Evolutionary conservation across 1,139 yeast species (phyloP).

Genomic region (Pichia kudriavzevii): DNA sequence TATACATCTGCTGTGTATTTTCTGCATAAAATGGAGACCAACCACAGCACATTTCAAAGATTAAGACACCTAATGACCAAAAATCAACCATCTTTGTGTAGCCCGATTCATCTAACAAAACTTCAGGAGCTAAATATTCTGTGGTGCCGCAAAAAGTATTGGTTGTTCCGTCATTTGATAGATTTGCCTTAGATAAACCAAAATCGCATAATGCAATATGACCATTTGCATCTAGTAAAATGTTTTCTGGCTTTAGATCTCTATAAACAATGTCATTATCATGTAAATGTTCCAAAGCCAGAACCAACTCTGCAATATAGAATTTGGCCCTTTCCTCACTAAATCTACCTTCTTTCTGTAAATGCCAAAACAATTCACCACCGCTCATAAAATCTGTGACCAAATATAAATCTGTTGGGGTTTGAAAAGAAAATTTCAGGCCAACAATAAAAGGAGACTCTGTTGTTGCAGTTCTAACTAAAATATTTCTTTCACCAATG

Average conservation of each 20-base stretch:
- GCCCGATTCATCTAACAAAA: conserved; percentile 72
- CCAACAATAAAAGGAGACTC: conserved; percentile 91
- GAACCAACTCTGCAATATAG: conserved; percentile 88
- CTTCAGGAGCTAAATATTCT: conserved; percentile 80
- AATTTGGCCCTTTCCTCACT: conserved; percentile 89
- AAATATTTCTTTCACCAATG: conserved; percentile 89
- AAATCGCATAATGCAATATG: conserved; percentile 95
- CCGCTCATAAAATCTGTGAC: conserved; percentile 98
- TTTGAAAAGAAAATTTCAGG: conserved; percentile 89
- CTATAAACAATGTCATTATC: conserved; percentile 90
- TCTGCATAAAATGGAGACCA: conserved; percentile 99
- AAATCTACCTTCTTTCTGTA: conserved; percentile 92
- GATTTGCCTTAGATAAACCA: conserved; percentile 89
- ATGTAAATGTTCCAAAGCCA: conserved; percentile 88
- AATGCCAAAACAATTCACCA: conserved; percentile 95
- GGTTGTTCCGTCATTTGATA: conserved; percentile 82
- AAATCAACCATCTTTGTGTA: conserved; percentile 84
- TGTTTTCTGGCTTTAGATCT: conserved; percentile 92
- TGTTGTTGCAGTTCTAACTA: conserved; percentile 78
- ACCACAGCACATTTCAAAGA: conserved; percentile 92
- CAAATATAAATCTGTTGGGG: conserved; percentile 81
- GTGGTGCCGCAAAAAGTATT: conserved; percentile 98
- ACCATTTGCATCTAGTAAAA: conserved; percentile 89
- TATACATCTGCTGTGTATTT: conserved; percentile 96
- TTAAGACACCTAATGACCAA: conserved; percentile 77